Base-by-base conservation (phyloP, 371 early-diverging fungal genomes). In the Phascolomyces articulosus region DNA sequence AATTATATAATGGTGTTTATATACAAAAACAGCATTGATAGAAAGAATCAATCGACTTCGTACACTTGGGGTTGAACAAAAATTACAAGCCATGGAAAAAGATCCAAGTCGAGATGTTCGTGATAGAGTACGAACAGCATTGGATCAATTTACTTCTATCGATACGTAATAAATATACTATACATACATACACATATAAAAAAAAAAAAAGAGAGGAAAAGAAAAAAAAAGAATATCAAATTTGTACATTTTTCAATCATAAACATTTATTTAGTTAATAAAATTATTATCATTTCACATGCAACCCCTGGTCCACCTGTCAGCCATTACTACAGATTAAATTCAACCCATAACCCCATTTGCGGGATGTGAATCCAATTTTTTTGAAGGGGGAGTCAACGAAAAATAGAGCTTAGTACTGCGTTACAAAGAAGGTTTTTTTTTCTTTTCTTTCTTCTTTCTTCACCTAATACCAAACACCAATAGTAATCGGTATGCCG, bases 111-210 rank as follows among this genome's bases (percentile, higher is more conserved):
- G 79, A 57, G 93, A 93, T 75, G 93, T 93, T 7, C 85, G 90
- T 2, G 93, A 93, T 62, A 77, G 92, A 40, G 93, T 87, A 27
- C 84, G 83, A 62, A 91, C 90, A 13, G 93, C 93, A 13, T 64
- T 91, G 55, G 69, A 72, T 23, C 87, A 93, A 63, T 78, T 92
- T 56, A 60, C 55, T 18, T 55, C 67, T 41, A 66, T 64, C 21
- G 60, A 58, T 9, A 29, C 55, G 38, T 58, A 51, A 60, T 59
- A n/a, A n/a, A n/a, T n/a, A n/a, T n/a, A n/a, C n/a, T n/a, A n/a
- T n/a, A n/a, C n/a, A n/a, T n/a, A n/a, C n/a, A n/a, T n/a, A n/a
- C n/a, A n/a, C n/a, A n/a, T n/a, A n/a, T n/a, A n/a, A n/a, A n/a
- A n/a, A n/a, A n/a, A n/a, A n/a, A n/a, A n/a, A n/a, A n/a, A n/a